Base-by-base conservation (phyloP, 805 yeast genomes). In the Zygosaccharomyces siamensis region DNA sequence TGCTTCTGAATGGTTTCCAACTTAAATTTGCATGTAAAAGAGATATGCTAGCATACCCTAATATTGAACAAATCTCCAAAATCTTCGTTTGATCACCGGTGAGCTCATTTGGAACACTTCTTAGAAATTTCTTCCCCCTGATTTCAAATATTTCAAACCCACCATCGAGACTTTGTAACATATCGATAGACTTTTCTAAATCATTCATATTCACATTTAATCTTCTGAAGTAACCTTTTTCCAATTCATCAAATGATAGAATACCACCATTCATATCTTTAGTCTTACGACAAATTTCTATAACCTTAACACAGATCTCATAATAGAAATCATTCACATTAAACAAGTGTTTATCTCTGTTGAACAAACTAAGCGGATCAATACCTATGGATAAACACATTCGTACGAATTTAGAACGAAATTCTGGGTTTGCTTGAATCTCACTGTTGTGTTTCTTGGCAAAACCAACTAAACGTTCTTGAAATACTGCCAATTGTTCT, bases 371-470 rank as follows among this genome's bases (percentile, higher is more conserved):
- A 24, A 90, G 64, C 0, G 96, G 93, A 63, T 90, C 97, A 16
- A 89, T 83, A 1, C 97, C 97, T 26, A 89, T 82, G 56, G 83
- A 78, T 3, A 77, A 71, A 59, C 96, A 89, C 71, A 90, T 82
- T 50, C 78, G 76, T 32, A 87, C 80, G 64, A 89, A 88, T 61
- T 86, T 83, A 26, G 76, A 70, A 27, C 95, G 72, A 58, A 89
- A 78, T 48, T 79, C 79, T 0, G 83, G 74, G 61, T 86, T 83
- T 41, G 72, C 73, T 45, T 77, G 69, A 39, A 90, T 81, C 54
- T 85, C 89, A 6, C 74, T 73, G 8, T 83, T 81, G 62, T 89
- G 89, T 20, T 82, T 84, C 36, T 72, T 72, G 11, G 93, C 89
- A 66, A 88, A 88, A 55, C 79, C 79, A n/a, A 84, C 67, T 32